Conservation (phyloP, 2,329 filamentous ascomycete genomes). For the Uncinocarpus reesii region DNA sequence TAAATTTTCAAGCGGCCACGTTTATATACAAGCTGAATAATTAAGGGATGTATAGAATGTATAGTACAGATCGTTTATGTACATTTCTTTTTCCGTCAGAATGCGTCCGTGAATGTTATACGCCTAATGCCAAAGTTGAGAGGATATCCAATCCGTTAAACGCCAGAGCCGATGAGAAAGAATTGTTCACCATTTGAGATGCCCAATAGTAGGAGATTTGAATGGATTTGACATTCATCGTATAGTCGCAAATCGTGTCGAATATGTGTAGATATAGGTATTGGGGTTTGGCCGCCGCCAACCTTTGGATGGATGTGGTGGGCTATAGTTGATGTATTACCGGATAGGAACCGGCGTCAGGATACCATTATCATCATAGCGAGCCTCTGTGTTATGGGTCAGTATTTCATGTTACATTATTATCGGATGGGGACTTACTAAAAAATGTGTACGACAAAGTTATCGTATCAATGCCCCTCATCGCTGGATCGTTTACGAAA, state of each 20-base stretch:
- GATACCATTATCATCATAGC: slow-evolving; percentile 71
- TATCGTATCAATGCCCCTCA: slow-evolving; percentile 89
- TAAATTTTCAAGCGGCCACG: neutral
- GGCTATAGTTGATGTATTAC: neutral
- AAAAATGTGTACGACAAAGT: slow-evolving; percentile 98
- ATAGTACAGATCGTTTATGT: slow-evolving; percentile 1
- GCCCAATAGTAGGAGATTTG: neutral
- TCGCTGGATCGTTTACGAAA: slow-evolving; percentile 79
- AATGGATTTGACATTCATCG: neutral
- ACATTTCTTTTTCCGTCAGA: neutral
- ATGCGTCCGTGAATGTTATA: slow-evolving; percentile 1
- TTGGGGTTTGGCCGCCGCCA: too few relatives aligned
- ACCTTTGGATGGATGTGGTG: neutral
- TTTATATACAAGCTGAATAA: neutral
- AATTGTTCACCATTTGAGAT: neutral
- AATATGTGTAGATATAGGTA: neutral
- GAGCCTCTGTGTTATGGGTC: slow-evolving; percentile 51
- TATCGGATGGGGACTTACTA: slow-evolving; percentile 51
- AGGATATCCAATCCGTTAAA: neutral
- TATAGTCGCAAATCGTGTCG: neutral
- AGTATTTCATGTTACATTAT: neutral
- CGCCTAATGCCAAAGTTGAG: slow-evolving; percentile 3
- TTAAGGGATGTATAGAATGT: neutral
- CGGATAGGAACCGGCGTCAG: slow-evolving; percentile 45
- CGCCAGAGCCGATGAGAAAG: neutral